Evolutionary conservation across 2,329 filamentous ascomycete genomes (phyloP), one percentile per base, ranked within the genome.

Genomic region (Lasiodiplodia gonubiensis): DNA sequence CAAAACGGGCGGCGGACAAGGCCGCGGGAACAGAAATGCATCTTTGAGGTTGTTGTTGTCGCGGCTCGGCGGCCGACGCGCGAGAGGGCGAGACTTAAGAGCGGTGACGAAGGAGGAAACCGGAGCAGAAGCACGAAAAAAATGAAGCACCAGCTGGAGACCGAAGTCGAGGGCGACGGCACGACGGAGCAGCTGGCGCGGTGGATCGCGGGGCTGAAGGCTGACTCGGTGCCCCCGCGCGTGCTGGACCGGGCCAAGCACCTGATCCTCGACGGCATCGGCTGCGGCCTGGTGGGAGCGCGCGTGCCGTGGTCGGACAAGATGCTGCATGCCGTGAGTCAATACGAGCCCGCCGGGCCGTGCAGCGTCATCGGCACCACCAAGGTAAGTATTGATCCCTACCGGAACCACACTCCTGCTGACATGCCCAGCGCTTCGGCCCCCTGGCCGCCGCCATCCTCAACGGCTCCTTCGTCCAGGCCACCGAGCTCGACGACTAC

Each of bases 401-500:
- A 11, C n/a, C 48, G 11, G n/a, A n/a, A n/a, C n/a, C n/a, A n/a
- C n/a, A n/a, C n/a, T 7, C 48, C 16, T 51, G 16, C 39, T 30
- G 5, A 21, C 25, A 39, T 12, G 6, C 4, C 3, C 39, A 64
- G 49, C 30, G 49, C 51, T 52, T 66, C 49, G 35, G 48, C 12
- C 77, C 80, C 2, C 69, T 83, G 5, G 69, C 78, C 3, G 81
- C 81, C 0, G 77, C 80, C 0, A 67, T 83, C 0, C 68, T 84
- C 7, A 84, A 84, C 69, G 77, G 78, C 21, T 74, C 80, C 1
- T 81, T 80, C 67, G 80, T 83, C 63, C 81, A 84, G 70, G 80
- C 75, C 1, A 79, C 79, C 42, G 81, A 83, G 68, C 70, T 84
- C 1, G 80, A 83, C 68, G 81, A 83, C 68, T 83, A 74, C 66